Percentiles rank a stretch among this genome's conserved stretches.
Conservation (phyloP, 1,284 basidiomycete species). For the Hemileccinum hortonii region DNA sequence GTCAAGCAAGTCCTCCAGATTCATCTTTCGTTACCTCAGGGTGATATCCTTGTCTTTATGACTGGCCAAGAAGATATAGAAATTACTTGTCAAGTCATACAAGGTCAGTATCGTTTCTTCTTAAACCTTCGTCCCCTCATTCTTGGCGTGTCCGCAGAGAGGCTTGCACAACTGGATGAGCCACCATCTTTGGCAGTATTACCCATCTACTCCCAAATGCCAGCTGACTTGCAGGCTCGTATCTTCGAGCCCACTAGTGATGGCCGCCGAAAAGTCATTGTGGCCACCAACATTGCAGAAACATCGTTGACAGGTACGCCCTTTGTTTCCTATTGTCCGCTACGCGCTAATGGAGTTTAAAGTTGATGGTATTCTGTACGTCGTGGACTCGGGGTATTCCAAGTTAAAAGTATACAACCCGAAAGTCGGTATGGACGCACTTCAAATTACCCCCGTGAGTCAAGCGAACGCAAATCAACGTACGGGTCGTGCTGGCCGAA, state of each 20-base stretch:
- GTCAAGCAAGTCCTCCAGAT: conserved; percentile 98
- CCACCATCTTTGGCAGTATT: conserved; percentile 84
- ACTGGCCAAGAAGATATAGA: conserved; percentile 99
- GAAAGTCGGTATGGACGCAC: conserved; percentile 97
- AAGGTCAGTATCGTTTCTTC: conserved; percentile 51
- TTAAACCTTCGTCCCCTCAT: background rate
- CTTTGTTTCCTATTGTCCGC: background rate
- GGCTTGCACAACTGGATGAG: conserved; percentile 88
- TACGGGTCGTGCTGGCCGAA: conserved; percentile 93
- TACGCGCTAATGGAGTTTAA: conserved; percentile 18
- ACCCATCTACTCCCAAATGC: conserved; percentile 99
- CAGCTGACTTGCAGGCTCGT: conserved; percentile 96
- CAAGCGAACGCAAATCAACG: conserved; percentile 97
- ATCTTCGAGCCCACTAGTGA: conserved; percentile 96
- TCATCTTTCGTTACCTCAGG: conserved; percentile 89
- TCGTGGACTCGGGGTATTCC: conserved; percentile 95
- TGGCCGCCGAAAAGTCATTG: conserved; percentile 93
- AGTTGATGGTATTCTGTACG: conserved; percentile 98
- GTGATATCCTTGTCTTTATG: conserved; percentile 99
- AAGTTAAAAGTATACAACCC: conserved; percentile 99
- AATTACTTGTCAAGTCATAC: conserved; percentile 87
- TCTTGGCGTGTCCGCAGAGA: conserved; percentile 54
- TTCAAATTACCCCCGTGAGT: conserved; percentile 98
- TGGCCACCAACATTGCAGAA: conserved; percentile 99
- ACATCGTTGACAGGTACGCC: conserved; percentile 86